A percentile compares a stretch with the other conserved stretches of the same genome.
Conservation (phyloP, 148 eudicot genomes). For the Arctostaphylos glauca region DNA sequence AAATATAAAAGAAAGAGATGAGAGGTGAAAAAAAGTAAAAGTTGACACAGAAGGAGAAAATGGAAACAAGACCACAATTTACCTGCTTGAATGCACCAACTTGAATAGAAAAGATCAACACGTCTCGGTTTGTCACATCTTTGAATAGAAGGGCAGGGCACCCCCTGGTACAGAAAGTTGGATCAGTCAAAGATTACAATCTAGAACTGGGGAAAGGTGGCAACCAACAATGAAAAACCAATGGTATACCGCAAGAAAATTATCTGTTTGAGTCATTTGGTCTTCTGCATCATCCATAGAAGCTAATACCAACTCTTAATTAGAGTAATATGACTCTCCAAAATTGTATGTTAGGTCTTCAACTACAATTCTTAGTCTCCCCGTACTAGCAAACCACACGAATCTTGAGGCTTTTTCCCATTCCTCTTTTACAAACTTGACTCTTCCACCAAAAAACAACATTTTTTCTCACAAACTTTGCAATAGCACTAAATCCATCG, state of each 20-base stretch:
- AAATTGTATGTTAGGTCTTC: not conserved
- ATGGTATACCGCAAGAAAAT: not conserved
- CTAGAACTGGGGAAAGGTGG: not conserved
- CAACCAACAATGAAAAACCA: not conserved
- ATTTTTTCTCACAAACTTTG: not conserved
- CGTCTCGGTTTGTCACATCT: slow-evolving; percentile 82
- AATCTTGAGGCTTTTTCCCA: not conserved
- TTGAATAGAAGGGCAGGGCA: slow-evolving; percentile 61
- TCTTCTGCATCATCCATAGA: not conserved
- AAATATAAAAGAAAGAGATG: not conserved
- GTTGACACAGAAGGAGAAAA: not conserved
- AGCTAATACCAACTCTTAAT: not conserved
- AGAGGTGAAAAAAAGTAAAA: not conserved
- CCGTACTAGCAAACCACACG: not conserved
- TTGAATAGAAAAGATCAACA: slow-evolving; percentile 88
- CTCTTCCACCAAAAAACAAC: not conserved
- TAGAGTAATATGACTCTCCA: not conserved
- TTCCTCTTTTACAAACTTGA: not conserved
- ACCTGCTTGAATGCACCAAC: slow-evolving; percentile 97
- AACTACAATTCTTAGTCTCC: not conserved
- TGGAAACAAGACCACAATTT: slow-evolving; percentile 9
- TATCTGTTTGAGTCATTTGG: not conserved
- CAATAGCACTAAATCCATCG: slow-evolving; percentile 1
- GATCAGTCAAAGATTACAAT: not conserved
- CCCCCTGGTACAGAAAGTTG: slow-evolving; percentile 51